Evolutionary conservation across 331 rosid genomes (phyloP).

Genomic region (Arachis monticola): DNA sequence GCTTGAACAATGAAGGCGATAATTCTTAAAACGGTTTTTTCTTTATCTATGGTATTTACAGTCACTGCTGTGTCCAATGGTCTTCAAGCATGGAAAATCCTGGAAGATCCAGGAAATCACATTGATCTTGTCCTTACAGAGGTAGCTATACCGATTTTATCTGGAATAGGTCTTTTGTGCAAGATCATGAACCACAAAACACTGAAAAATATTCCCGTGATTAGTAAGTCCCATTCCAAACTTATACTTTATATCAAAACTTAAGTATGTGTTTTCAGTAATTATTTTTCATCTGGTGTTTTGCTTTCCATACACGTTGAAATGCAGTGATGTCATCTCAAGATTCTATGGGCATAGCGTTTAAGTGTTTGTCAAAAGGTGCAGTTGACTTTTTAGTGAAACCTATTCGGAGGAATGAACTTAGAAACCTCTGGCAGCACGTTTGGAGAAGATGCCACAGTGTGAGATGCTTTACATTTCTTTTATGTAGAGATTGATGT

Average conservation of each 20-base stretch:
- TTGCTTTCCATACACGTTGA: constrained; percentile 38
- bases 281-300: constrained; percentile 39
- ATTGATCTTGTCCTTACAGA: constrained; percentile 67
- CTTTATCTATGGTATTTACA: constrained; percentile 44
- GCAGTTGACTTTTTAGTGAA: constrained; percentile 74
- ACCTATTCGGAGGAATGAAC: constrained; percentile 78
- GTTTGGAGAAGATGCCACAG: constrained; percentile 80
- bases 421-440: constrained; percentile 81
- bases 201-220: constrained; percentile 67
- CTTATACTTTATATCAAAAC: constrained; percentile 9
- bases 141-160: constrained; percentile 68
- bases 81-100: constrained; percentile 66
- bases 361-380: constrained; percentile 71
- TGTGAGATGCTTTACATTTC: constrained; percentile 63
- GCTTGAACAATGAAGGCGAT: constrained; percentile 11
- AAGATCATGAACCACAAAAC: constrained; percentile 61
- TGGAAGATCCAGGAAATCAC: constrained; percentile 56
- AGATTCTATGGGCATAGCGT: constrained; percentile 70
- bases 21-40: constrained; percentile 16
- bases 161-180: constrained; percentile 68
- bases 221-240: constrained; percentile 59
- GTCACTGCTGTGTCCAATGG: constrained; percentile 69
- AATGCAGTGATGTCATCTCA: constrained; percentile 74
- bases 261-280: constrained; percentile 31
- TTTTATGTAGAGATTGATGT: constrained; percentile 15